Base-by-base conservation (phyloP, 257 asterid species). In the Solanum neorickii region DNA sequence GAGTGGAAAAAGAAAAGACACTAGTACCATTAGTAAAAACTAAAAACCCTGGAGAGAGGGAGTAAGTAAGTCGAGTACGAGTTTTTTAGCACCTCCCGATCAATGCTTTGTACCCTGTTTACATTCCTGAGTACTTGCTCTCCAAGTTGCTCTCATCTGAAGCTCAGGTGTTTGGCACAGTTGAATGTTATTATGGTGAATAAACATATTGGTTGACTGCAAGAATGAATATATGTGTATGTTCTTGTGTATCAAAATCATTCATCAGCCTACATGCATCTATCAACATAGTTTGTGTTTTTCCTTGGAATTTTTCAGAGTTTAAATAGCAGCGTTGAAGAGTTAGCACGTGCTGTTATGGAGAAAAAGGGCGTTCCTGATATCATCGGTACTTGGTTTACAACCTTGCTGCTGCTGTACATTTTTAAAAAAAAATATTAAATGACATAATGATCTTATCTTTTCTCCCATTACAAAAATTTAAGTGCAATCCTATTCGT, bases 351-450 rank as follows among this genome's bases (percentile, higher is more conserved):
- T 59, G 90, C 91, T 2, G 90, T 95, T 42, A 90, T 91, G 91
- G 99, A 94, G 84, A 97, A 94, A 92, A 97, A 95, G 90, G 88
- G 86, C 18, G 70, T 95, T 91, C 99, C 99, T 88, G 98, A 97
- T 90, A 94, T 96, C 66, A 90, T 96, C 88, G 99, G 99, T 94
- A 87, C 39, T 74, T 89, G 52, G 41, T 44, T 69, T 68, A 46
- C 52, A 46, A 29, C 66, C 85, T 80, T 80, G 85, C 85, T 80
- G 68, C 65, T 47, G 68, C 68, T 46, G 42, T 80, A 46, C 44
- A 29, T 4, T 42, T 78, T 29, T 27, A 1, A 27, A 27, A 27
- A 27, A 1, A 62, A 65, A 65, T 65, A 65, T 15, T 0, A 0
- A 15, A 77, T 5, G 39, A 80, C 37, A 5, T 80, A 5, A 23